These are phyloP conservation scores for Anthracocystis panici-leucophaei DNA, from an alignment of 1,284 basidiomycete species.

Conservation along the genomic window DNA sequence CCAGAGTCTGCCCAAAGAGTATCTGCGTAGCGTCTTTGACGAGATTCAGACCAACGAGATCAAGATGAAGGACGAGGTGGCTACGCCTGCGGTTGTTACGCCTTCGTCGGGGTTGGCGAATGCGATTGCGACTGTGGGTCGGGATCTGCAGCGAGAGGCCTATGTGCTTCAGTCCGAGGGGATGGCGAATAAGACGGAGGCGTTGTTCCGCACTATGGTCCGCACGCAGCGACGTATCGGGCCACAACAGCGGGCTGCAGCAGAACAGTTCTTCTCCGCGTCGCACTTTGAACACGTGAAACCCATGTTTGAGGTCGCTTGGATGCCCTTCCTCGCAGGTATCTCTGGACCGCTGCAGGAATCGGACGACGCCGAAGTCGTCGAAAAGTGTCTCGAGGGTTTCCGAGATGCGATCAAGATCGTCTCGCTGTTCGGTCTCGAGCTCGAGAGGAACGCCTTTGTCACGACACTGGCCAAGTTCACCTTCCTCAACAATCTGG, in stretches of 20 bases:
- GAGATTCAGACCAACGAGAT: constrained; percentile 69
- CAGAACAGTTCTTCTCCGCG: constrained; percentile 68
- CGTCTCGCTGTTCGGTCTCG: constrained; percentile 67
- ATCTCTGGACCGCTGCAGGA: constrained; percentile 68
- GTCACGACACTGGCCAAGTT: constrained; percentile 70
- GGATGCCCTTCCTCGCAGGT: constrained; percentile 69
- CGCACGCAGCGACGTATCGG: constrained; percentile 64
- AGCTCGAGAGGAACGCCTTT: constrained; percentile 69
- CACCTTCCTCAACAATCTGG: constrained; percentile 69
- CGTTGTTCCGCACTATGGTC: constrained; percentile 69
- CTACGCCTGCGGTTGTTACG: constrained; percentile 27
- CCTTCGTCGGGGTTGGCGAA: constrained; percentile 59
- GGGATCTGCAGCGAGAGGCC: constrained; percentile 67
- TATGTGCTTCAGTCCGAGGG: constrained; percentile 68
- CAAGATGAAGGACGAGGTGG: constrained; percentile 69
- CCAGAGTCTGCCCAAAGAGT: constrained; percentile 65
- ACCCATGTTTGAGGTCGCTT: constrained; percentile 70
- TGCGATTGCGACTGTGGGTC: constrained; percentile 66
- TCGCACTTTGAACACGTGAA: constrained; percentile 69
- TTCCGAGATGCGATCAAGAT: constrained; percentile 69
- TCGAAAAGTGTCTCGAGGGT: constrained; percentile 63
- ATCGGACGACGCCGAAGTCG: constrained; percentile 63
- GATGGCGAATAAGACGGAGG: constrained; percentile 69
- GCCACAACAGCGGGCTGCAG: constrained; percentile 62
- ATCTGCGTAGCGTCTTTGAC: constrained; percentile 62